A percentile compares a stretch with the other conserved stretches of the same genome.
Conservation (phyloP, 495 filamentous ascomycete genomes). For the Wilcoxina mikolae region DNA sequence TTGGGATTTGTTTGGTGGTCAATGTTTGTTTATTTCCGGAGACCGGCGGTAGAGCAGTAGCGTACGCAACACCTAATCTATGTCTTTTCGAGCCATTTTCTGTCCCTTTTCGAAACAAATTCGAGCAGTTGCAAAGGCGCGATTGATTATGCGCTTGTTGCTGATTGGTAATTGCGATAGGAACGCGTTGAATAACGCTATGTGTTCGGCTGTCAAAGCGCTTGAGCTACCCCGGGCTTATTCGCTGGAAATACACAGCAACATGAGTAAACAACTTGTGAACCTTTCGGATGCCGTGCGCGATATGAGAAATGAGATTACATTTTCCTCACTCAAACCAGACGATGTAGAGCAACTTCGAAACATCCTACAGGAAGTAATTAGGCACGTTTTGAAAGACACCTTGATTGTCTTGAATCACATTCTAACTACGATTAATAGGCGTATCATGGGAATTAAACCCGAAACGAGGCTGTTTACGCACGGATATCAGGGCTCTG, state of each 20-base stretch:
- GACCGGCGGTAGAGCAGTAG: constrained; percentile 39
- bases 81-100: constrained; percentile 8
- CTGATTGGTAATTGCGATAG: constrained; percentile 21
- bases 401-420: constrained; percentile 24
- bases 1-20: constrained; percentile 37
- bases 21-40: constrained; percentile 37
- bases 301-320: constrained; percentile 41
- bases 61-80: constrained; percentile 25
- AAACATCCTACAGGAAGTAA: constrained; percentile 40
- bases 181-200: constrained; percentile 32
- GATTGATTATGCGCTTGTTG: constrained; percentile 5
- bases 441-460: constrained; percentile 30
- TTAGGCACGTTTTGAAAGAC: constrained; percentile 30
- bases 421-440: not conserved
- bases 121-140: not conserved
- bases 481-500: not conserved
- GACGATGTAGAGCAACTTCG: constrained; percentile 36
- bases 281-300: constrained; percentile 41
- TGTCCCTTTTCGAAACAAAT: not conserved
- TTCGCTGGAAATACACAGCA: constrained; percentile 29
- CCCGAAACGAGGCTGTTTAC: constrained; percentile 35
- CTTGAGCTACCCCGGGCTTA: constrained; percentile 34
- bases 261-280: constrained; percentile 33
- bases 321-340: constrained; percentile 36
- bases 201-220: constrained; percentile 29